Conservation (phyloP, 306 rosid genomes). For the Cotoneaster glaucophyllus region DNA sequence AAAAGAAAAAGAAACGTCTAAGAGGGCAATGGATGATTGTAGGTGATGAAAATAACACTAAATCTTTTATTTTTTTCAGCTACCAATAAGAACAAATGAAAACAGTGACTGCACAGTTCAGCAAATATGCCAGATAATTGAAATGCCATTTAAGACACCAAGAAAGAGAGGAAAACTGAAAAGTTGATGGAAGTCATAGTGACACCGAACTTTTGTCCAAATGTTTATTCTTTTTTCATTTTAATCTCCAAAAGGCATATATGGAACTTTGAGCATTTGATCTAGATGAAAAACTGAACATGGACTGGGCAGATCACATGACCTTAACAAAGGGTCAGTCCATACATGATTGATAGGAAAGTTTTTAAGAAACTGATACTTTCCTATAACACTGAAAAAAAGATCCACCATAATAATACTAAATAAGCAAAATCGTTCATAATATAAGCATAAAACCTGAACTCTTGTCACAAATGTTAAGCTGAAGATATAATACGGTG, state of each 20-base stretch:
- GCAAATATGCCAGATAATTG: background rate
- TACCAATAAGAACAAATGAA: background rate
- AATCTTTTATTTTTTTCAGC: background rate
- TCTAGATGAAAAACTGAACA: background rate
- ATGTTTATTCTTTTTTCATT: background rate
- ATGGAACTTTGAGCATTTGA: background rate
- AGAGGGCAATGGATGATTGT: background rate
- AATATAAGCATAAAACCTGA: background rate
- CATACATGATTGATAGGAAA: background rate
- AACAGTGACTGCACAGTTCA: background rate
- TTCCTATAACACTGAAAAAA: background rate
- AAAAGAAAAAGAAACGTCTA: background rate
- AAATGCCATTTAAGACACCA: background rate
- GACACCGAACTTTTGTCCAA: background rate
- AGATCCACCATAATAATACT: background rate
- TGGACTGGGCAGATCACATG: background rate
- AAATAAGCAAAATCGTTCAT: background rate
- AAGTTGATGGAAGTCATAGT: background rate
- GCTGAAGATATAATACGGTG: background rate
- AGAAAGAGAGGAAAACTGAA: background rate
- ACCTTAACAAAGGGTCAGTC: background rate
- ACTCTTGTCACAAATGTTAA: background rate
- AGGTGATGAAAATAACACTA: background rate
- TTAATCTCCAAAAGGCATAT: background rate
- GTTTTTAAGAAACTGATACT: background rate